Evolutionary conservation across 225 moss, liverwort and hornwort genomes (phyloP).

Genomic region (Anthoceros angustus): DNA sequence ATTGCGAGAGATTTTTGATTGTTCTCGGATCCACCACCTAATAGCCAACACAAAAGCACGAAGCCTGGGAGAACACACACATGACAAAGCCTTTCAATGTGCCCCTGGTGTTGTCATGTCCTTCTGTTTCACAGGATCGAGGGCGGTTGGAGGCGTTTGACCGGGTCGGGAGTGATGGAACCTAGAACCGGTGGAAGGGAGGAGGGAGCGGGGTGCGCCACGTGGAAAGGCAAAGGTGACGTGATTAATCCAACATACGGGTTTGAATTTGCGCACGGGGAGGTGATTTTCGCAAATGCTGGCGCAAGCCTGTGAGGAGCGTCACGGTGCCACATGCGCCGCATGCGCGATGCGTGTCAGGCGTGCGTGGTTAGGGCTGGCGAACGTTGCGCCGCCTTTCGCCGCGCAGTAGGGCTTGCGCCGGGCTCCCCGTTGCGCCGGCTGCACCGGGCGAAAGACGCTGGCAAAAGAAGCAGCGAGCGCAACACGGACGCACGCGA

Average conservation of each 20-base stretch:
- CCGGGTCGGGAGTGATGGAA: too few species aligned
- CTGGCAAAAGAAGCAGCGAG: neutral
- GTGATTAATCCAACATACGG: neutral
- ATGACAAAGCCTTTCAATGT: too few species aligned
- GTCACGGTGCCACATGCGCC: constrained; percentile 4
- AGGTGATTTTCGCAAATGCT: constrained; percentile 1
- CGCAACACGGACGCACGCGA: too few species aligned
- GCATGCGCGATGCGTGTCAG: neutral
- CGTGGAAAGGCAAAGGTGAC: neutral
- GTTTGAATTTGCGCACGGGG: neutral
- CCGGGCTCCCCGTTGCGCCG: neutral
- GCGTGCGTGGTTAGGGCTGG: neutral
- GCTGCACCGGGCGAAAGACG: neutral
- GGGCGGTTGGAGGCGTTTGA: too few species aligned
- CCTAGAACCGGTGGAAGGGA: too few species aligned
- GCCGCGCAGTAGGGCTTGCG: constrained; percentile 2
- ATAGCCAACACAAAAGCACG: too few species aligned
- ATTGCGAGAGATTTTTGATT: too few species aligned
- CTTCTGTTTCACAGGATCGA: too few species aligned
- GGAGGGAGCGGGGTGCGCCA: neutral
- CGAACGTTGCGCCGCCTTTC: neutral
- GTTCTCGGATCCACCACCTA: too few species aligned
- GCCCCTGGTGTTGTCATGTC: too few species aligned
- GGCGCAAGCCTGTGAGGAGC: neutral
- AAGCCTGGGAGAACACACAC: too few species aligned